Percentiles rank a stretch among this genome's conserved stretches.
phyloP scores from a whole-genome alignment of 163 green algal species.

The Botryococcus braunii region DNA sequence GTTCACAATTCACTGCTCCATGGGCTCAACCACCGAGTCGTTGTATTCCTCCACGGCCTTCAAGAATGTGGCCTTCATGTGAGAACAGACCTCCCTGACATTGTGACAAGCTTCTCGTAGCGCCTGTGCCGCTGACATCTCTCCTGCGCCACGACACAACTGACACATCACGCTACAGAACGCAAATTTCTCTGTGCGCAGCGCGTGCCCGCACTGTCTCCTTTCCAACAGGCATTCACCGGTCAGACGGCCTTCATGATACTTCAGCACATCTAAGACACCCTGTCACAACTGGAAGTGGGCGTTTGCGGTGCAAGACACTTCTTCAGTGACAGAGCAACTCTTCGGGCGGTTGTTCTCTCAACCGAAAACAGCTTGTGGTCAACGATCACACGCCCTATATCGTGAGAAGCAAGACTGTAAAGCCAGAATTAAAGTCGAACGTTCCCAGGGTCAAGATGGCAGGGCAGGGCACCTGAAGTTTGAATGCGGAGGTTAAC shows the following conservation, averaged over 20 bases:
- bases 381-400: not conserved
- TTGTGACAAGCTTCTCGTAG: conserved; percentile 45
- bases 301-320: not conserved
- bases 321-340: not conserved
- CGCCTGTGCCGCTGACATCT: conserved; percentile 51
- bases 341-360: not conserved
- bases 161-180: too few species aligned
- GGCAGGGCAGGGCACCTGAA: too few species aligned
- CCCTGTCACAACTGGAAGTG: not conserved
- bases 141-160: conserved; percentile 26
- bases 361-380: not conserved
- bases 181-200: not conserved
- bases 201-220: not conserved
- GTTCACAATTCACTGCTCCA: too few species aligned
- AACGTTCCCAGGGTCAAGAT: too few species aligned
- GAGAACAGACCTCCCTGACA: conserved; percentile 42
- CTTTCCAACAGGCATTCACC: not conserved
- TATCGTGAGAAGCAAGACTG: too few species aligned
- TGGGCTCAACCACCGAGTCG: too few species aligned
- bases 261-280: not conserved
- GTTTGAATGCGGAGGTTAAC: conserved; percentile 82
- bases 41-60: conserved; percentile 19
- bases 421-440: too few species aligned
- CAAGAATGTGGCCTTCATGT: conserved; percentile 41
- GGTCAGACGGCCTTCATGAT: not conserved